Evolutionary conservation across 2,329 filamentous ascomycete species (phyloP), one percentile per base, ranked within the genome.

Genomic region (Colletotrichum chrysophilum): DNA sequence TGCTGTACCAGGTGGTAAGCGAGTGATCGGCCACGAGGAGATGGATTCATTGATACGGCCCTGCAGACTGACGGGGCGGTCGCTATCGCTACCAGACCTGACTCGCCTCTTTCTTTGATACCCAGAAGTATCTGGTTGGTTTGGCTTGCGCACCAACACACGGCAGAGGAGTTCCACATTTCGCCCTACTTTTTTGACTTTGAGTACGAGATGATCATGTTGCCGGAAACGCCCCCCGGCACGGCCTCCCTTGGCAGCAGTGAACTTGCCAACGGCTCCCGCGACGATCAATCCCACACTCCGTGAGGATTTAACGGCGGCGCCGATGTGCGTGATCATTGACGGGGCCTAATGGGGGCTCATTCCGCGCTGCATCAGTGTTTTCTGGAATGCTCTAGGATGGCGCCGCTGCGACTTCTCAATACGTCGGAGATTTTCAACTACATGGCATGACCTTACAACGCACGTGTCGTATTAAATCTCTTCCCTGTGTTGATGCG

Each of bases 191-290:
- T 56, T 56, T 26, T 56, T 56, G 52, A 26, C 52, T 56, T 56
- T 21, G 21, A 16, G 52, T 26, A 56, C 52, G 52, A 56, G 52
- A 56, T 24, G 52, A 56, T 56, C 52, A 56, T 56, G 52, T 26
- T 56, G 16, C 52, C 52, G 52, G 52, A 56, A 56, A 56, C 52
- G 52, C 52, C 52, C 24, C 13, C 52, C 52, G 52, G 52, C 52
- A 56, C 26, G 52, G 13, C 52, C 52, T 56, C 21, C n/a, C 52
- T 56, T 56, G 52, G 24, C 24, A 56, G 52, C 52, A 16, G 52
- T 24, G 0, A 56, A 14, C 52, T 56, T 43, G 38, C 18, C 3
- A 43, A 43, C 38, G 38, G 18, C 38, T 56, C 9, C 52, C 21
- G 52, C 52, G 24, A 0, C 52, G 52, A 56, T 56, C 52, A 26